These are phyloP conservation scores for Candida labiduridarum DNA, from an alignment of 1,139 yeast species.

Conservation along the genomic window DNA sequence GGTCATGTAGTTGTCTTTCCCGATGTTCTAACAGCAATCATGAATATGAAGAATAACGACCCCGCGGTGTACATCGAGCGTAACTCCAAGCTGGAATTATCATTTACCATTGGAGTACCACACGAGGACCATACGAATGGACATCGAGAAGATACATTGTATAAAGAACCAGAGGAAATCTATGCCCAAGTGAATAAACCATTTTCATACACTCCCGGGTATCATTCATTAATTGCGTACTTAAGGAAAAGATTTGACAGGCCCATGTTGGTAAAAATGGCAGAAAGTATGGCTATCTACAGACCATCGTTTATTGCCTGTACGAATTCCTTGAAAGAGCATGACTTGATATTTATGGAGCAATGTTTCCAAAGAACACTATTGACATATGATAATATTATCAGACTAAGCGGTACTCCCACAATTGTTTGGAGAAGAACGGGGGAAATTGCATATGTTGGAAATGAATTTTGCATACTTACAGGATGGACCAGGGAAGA, in stretches of 20 bases:
- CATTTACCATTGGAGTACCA: conserved; percentile 56
- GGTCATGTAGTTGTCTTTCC: conserved; percentile 49
- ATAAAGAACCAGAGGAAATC: conserved; percentile 75
- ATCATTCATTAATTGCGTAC: conserved; percentile 78
- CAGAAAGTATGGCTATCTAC: conserved; percentile 85
- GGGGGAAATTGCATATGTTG: conserved; percentile 93
- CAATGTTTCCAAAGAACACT: conserved; percentile 93
- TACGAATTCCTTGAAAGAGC: conserved; percentile 83
- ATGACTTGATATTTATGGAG: conserved; percentile 92
- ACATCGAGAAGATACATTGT: conserved; percentile 25
- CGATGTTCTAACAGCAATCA: conserved; percentile 54
- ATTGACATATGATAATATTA: conserved; percentile 83
- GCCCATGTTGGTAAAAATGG: conserved; percentile 75
- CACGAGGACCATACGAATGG: conserved; percentile 36
- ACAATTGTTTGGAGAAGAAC: conserved; percentile 95
- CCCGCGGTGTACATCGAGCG: conserved; percentile 45
- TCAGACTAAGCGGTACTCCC: conserved; percentile 86
- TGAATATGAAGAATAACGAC: conserved; percentile 41
- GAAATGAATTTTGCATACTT: conserved; percentile 84
- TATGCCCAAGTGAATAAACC: conserved; percentile 76
- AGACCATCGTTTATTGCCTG: conserved; percentile 93
- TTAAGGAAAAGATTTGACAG: conserved; percentile 70
- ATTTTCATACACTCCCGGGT: conserved; percentile 88
- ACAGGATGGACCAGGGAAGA: conserved; percentile 88
- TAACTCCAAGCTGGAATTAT: conserved; percentile 47